Evolutionary conservation across 495 filamentous ascomycete species (phyloP).

Genomic region (Sordaria brevicollis): DNA sequence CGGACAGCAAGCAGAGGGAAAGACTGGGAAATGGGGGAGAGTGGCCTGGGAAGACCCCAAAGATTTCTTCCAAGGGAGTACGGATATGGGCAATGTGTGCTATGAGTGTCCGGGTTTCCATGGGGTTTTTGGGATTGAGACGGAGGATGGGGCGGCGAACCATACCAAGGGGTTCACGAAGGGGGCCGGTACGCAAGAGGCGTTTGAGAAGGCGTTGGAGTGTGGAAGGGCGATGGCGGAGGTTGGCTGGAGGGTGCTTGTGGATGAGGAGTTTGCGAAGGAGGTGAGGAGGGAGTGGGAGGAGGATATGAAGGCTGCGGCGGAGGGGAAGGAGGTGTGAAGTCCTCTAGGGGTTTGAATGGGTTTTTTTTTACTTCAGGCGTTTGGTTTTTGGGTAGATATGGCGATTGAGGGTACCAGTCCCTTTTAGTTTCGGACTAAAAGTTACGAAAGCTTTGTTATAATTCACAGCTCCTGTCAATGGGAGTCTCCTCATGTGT

Average conservation of each 20-base stretch:
- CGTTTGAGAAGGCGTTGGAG: slow-evolving; percentile 32
- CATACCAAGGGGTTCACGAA: slow-evolving; percentile 46
- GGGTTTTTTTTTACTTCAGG: neutral
- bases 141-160: slow-evolving; percentile 35
- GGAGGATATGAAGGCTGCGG: slow-evolving; percentile 21
- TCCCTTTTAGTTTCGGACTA: neutral
- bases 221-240: slow-evolving; percentile 49
- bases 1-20: slow-evolving; percentile 30
- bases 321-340: slow-evolving; percentile 6
- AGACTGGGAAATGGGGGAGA: neutral
- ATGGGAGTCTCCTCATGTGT: too few relatives aligned
- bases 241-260: slow-evolving; percentile 38
- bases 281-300: slow-evolving; percentile 31
- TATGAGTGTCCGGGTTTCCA: slow-evolving; percentile 49
- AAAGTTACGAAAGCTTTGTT: neutral
- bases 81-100: slow-evolving; percentile 46
- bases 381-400: neutral
- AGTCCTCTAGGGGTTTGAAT: neutral
- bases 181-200: slow-evolving; percentile 40
- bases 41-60: slow-evolving; percentile 27
- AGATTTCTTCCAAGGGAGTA: slow-evolving; percentile 33
- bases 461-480: neutral
- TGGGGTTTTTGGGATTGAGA: slow-evolving; percentile 41
- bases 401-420: neutral
- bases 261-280: slow-evolving; percentile 36